phyloP scores from a whole-genome alignment of 2,329 filamentous ascomycete genomes.

The Epichloe glyceriae region DNA sequence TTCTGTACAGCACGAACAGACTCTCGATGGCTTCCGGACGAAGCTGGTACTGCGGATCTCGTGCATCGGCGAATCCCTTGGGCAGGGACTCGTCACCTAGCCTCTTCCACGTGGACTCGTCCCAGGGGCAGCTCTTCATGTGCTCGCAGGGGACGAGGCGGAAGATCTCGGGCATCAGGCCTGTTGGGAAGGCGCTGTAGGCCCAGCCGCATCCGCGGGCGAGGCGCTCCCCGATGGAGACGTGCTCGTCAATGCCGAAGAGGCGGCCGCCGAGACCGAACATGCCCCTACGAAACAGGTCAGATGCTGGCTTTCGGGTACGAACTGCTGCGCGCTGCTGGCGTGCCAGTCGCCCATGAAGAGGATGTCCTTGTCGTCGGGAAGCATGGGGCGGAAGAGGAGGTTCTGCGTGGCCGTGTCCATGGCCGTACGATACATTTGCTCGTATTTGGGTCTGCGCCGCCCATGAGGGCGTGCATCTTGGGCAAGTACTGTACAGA shows the following conservation, averaged over 20 bases:
- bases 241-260: conserved; percentile 35
- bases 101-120: conserved; percentile 17
- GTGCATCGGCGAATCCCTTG: conserved; percentile 49
- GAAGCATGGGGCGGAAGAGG: conserved; percentile 58
- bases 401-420: conserved; percentile 48
- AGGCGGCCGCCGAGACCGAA: conserved; percentile 51
- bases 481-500: conserved; percentile 48
- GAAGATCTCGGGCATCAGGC: conserved; percentile 47
- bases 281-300: conserved; percentile 56
- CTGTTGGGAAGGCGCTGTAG: conserved; percentile 38
- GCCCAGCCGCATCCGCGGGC: conserved; percentile 45
- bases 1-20: conserved; percentile 62
- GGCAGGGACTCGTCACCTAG: conserved; percentile 17
- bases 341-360: conserved; percentile 19
- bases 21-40: conserved; percentile 63
- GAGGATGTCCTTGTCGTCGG: conserved; percentile 47
- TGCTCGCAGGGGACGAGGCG: conserved; percentile 31
- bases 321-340: conserved; percentile 12
- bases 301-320: conserved; percentile 21
- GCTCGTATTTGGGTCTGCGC: conserved; percentile 45
- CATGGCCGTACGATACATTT: conserved; percentile 52
- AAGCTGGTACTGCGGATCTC: conserved; percentile 35
- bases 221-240: conserved; percentile 34
- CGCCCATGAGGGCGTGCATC: conserved; percentile 53
- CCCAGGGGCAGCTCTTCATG: conserved; percentile 18